Percentiles rank a stretch among this genome's conserved stretches.
phyloP scores from a whole-genome alignment of 1,284 basidiomycete genomes.

The Ganoderma leucocontextum region DNA sequence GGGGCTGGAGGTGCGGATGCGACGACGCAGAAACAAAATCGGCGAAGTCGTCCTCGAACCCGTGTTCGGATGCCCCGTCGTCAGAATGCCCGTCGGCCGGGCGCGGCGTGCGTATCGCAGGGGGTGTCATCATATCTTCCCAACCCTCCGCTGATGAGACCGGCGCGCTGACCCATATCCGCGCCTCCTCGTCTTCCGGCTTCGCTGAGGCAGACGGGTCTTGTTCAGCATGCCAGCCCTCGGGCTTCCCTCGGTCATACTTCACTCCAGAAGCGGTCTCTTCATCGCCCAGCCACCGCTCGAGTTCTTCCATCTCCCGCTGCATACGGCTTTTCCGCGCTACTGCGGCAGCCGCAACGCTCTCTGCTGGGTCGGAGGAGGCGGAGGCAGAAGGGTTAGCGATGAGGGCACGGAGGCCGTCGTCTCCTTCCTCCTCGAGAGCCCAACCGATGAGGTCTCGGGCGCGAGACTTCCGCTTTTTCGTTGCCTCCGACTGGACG shows the following conservation, averaged over 20 bases:
- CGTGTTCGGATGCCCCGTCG: conserved; percentile 22
- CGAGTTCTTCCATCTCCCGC: conserved; percentile 64
- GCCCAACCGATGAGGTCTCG: conserved; percentile 47
- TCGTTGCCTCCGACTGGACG: conserved; percentile 48
- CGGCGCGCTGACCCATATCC: conserved; percentile 36
- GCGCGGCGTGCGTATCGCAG: conserved; percentile 35
- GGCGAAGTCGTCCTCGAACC: conserved; percentile 83
- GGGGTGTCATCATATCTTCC: conserved; percentile 38
- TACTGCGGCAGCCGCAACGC: conserved; percentile 28
- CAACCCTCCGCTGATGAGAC: conserved; percentile 30
- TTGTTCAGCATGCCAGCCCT: conserved; percentile 7
- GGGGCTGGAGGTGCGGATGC: conserved; percentile 28
- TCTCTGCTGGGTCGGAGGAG: conserved; percentile 15
- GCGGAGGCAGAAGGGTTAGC: conserved; percentile 28
- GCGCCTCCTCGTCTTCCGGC: conserved; percentile 24
- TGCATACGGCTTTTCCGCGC: conserved; percentile 47
- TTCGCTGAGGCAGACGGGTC: neutral
- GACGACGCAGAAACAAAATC: conserved; percentile 64
- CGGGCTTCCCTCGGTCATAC: conserved; percentile 17
- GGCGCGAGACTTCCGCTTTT: conserved; percentile 43
- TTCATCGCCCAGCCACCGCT: conserved; percentile 68
- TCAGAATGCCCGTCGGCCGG: conserved; percentile 5
- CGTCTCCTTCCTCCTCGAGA: conserved; percentile 44
- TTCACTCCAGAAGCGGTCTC: conserved; percentile 34
- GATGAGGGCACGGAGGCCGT: conserved; percentile 46